A percentile compares a stretch with the other conserved stretches of the same genome.
Evolutionary conservation across 2,329 filamentous ascomycete genomes (phyloP).

Genomic region (Dactylellina drechsleri): DNA sequence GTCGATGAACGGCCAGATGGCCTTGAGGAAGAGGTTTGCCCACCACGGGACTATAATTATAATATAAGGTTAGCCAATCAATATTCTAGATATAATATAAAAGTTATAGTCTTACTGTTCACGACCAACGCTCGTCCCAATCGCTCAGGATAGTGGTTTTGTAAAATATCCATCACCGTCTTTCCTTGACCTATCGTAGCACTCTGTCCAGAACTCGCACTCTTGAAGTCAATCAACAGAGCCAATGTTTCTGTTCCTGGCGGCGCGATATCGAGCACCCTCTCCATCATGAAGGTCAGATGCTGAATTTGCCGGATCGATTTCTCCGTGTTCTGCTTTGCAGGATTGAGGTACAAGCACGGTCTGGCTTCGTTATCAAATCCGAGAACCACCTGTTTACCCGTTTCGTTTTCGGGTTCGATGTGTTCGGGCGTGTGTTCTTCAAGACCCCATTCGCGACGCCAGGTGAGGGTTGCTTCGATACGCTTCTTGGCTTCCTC

Average conservation of each 20-base stretch:
- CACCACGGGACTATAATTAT: constrained; percentile 76
- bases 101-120: constrained; percentile 70
- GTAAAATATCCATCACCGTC: constrained; percentile 88
- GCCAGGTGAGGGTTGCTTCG: constrained; percentile 83
- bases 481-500: constrained; percentile 81
- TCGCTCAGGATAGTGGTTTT: constrained; percentile 94
- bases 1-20: constrained; percentile 96
- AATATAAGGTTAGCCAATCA: constrained; percentile 21
- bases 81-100: not conserved
- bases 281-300: constrained; percentile 94
- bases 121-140: constrained; percentile 88
- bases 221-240: constrained; percentile 90
- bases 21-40: constrained; percentile 92
- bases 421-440: constrained; percentile 82
- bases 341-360: constrained; percentile 89
- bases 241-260: constrained; percentile 86
- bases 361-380: constrained; percentile 87
- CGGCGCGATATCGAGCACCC: constrained; percentile 85
- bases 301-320: constrained; percentile 90
- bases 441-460: constrained; percentile 86
- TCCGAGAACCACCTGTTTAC: constrained; percentile 89
- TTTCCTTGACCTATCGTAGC: constrained; percentile 80
- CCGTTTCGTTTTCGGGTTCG: constrained; percentile 92
- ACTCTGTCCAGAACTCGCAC: constrained; percentile 77
- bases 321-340: constrained; percentile 88